Base-by-base conservation (phyloP, 352 stramenopile genomes). In the Phytophthora lateralis region DNA sequence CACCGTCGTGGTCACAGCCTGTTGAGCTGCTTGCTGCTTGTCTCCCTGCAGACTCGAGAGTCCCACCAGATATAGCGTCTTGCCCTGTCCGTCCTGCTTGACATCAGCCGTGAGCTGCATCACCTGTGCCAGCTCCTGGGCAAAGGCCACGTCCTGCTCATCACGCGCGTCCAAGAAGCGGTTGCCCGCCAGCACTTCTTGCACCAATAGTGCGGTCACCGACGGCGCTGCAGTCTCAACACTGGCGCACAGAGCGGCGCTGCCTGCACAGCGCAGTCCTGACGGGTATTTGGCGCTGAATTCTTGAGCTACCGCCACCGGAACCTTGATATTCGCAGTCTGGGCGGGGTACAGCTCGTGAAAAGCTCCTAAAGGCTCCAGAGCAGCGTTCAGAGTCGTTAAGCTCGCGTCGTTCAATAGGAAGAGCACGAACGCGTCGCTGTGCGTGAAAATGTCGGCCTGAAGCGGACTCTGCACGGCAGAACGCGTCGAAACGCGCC, bases 401-500 rank as follows among this genome's bases (percentile, higher is more conserved):
- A 81, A 26, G 47, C 60, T 60, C 4, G 45, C 27, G 12, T 66
- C 60, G 17, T 76, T 66, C n/a, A 80, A 49, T 35, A 78, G 54
- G 6, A 85, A 24, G 10, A 82, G 24, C 12, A 73, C 73, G 37
- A 77, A 78, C 0, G 59, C 62, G 30, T 73, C 42, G 9, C 65
- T 67, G 32, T 72, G 63, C 29, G 61, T 54, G 53, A 85, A 82
- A 2, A 85, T 10, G 42, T 85, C 76, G 37, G 73, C 70, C 47
- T 85, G 73, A 8, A 85, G 30, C 8, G 73, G 76, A 43, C 39
- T 68, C 55, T 63, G 42, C 24, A 64, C 56, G 27, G 52, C 56
- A 8, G 58, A 52, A 34, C 48, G 63, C 17, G 63, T 56, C 7
- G 63, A 63, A 47, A 76, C 30, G 34, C 51, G 57, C 38, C 66